These are phyloP conservation scores for Mortierella sp. DNA, from an alignment of 371 early-diverging fungal species.

Conservation along the genomic window DNA sequence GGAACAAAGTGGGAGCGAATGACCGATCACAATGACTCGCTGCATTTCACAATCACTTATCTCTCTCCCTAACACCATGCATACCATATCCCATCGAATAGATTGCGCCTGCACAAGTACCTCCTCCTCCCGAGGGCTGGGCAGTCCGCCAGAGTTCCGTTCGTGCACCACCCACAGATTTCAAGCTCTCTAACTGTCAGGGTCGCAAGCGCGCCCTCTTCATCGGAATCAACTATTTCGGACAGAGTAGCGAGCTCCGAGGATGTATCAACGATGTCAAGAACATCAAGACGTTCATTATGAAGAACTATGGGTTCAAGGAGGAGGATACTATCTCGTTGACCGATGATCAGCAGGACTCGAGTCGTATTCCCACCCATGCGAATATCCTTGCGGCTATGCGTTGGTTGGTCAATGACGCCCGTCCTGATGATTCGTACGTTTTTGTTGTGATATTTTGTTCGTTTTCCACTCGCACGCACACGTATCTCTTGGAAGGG, in stretches of 20 bases:
- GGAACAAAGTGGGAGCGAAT: slow-evolving; percentile 9
- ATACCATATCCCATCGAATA: not conserved
- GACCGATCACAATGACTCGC: not conserved
- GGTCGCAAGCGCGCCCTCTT: slow-evolving; percentile 89
- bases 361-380: slow-evolving; percentile 79
- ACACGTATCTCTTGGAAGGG: not conserved
- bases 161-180: slow-evolving; percentile 45
- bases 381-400: slow-evolving; percentile 89
- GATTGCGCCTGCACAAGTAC: slow-evolving; percentile 30
- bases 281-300: slow-evolving; percentile 84
- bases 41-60: not conserved
- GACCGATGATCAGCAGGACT: slow-evolving; percentile 87
- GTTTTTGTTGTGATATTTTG: slow-evolving; percentile 15
- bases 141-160: slow-evolving; percentile 24
- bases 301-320: slow-evolving; percentile 71
- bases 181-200: slow-evolving; percentile 80
- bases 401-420: slow-evolving; percentile 92
- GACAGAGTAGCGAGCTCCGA: slow-evolving; percentile 73
- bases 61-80: too few species aligned
- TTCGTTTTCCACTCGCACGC: not conserved
- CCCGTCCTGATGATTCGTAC: slow-evolving; percentile 87
- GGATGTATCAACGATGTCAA: slow-evolving; percentile 95
- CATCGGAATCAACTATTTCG: slow-evolving; percentile 94
- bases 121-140: slow-evolving; percentile 56
- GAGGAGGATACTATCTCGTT: slow-evolving; percentile 84